A percentile compares a stretch with the other conserved stretches of the same genome.
Evolutionary conservation across 345 rosid genomes (phyloP).

Genomic region (Euclidium syriacum): DNA sequence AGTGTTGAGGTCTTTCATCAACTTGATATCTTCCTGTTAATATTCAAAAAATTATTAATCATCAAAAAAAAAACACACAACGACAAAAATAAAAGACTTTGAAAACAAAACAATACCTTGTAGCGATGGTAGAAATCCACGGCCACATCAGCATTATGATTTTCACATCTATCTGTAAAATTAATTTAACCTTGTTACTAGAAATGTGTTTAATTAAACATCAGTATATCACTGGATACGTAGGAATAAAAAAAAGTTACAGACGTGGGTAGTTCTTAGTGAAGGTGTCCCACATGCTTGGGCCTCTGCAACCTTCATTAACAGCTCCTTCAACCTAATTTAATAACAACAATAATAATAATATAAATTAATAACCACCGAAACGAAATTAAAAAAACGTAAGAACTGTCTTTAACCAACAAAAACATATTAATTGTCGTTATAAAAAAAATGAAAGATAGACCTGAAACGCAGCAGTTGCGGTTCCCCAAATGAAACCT

Average conservation of each 20-base stretch:
- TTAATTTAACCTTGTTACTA: background rate
- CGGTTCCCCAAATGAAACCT: slow-evolving; percentile 30
- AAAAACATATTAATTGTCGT: no score
- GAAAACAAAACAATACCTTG: slow-evolving; percentile 22
- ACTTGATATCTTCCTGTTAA: slow-evolving; percentile 46
- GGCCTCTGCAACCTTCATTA: slow-evolving; percentile 29
- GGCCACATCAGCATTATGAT: slow-evolving; percentile 39
- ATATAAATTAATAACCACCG: background rate
- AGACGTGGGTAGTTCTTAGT: slow-evolving; percentile 17
- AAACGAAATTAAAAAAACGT: background rate
- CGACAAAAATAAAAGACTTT: background rate
- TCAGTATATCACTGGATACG: background rate
- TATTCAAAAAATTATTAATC: background rate
- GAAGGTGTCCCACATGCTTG: slow-evolving; percentile 34
- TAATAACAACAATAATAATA: background rate
- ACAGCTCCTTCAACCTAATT: slow-evolving; percentile 32
- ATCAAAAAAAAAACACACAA: background rate
- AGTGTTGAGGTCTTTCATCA: slow-evolving; percentile 37
- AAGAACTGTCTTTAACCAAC: no score
- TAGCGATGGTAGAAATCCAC: slow-evolving; percentile 44
- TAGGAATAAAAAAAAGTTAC: background rate
- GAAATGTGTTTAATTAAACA: background rate
- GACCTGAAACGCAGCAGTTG: slow-evolving; percentile 32
- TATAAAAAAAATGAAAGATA: background rate
- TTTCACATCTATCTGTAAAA: slow-evolving; percentile 37